These are phyloP conservation scores for Neckera pumila DNA, from an alignment of 225 moss, liverwort and hornwort species.

Conservation along the genomic window DNA sequence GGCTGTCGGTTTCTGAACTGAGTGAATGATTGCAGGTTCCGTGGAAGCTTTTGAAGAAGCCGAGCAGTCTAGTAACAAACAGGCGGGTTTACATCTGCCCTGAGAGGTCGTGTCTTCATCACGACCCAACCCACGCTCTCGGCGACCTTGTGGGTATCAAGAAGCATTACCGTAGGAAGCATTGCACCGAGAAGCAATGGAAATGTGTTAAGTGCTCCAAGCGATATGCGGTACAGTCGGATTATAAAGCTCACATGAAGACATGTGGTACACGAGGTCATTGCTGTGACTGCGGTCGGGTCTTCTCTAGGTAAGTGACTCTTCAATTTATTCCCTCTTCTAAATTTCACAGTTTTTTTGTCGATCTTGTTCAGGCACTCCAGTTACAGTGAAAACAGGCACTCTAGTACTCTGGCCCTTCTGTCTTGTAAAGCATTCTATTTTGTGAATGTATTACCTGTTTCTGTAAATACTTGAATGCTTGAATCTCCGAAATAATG, in stretches of 20 bases:
- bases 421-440: too few relatives aligned
- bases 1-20: neutral
- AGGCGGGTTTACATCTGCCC: slow-evolving; percentile 66
- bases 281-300: slow-evolving; percentile 63
- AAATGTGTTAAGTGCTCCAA: slow-evolving; percentile 63
- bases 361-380: neutral
- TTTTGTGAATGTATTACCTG: neutral
- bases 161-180: slow-evolving; percentile 60
- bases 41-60: slow-evolving; percentile 57
- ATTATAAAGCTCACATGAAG: slow-evolving; percentile 69
- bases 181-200: slow-evolving; percentile 71
- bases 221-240: slow-evolving; percentile 64
- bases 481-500: neutral
- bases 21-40: slow-evolving; percentile 31
- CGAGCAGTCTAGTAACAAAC: slow-evolving; percentile 7
- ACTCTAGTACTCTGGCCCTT: neutral
- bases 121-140: slow-evolving; percentile 54
- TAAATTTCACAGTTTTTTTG: neutral
- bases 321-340: neutral
- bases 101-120: slow-evolving; percentile 58
- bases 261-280: slow-evolving; percentile 71
- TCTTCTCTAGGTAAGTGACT: slow-evolving; percentile 44
- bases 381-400: neutral
- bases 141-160: slow-evolving; percentile 75
- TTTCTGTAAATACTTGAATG: too few relatives aligned